Evolutionary conservation across 2,329 filamentous ascomycete genomes (phyloP).

Genomic region (Colletotrichum liriopes): DNA sequence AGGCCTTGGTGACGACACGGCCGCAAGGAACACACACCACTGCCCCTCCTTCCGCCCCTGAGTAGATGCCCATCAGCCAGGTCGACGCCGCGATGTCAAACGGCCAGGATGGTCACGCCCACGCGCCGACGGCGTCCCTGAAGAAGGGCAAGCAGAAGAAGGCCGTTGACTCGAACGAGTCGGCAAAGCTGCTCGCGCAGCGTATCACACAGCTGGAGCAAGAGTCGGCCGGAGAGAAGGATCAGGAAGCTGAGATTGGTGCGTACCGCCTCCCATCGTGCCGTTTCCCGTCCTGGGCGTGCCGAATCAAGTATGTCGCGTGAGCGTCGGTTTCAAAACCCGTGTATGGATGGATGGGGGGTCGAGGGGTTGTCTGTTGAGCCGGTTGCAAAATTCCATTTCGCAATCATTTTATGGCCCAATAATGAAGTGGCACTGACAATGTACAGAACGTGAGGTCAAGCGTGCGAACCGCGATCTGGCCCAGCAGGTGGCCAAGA

Average conservation of each 20-base stretch:
- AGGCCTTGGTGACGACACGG: conserved; percentile 33
- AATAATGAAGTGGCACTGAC: conserved; percentile 46
- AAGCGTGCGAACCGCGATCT: conserved; percentile 95
- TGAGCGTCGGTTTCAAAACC: conserved; percentile 29
- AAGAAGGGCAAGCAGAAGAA: conserved; percentile 93
- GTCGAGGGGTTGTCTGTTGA: conserved; percentile 5
- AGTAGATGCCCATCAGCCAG: conserved; percentile 58
- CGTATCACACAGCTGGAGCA: conserved; percentile 97
- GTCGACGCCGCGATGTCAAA: conserved; percentile 60
- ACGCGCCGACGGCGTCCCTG: conserved; percentile 61
- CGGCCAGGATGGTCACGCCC: conserved; percentile 58
- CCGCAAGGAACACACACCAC: conserved; percentile 19
- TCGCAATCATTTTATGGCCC: conserved; percentile 24
- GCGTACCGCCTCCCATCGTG: conserved; percentile 46
- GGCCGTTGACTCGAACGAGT: conserved; percentile 86
- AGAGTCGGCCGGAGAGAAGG: conserved; percentile 93
- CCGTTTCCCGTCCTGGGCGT: conserved; percentile 28
- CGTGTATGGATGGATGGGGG: conserved; percentile 3
- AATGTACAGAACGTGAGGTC: conserved; percentile 84
- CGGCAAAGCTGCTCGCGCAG: conserved; percentile 90
- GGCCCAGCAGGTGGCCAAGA: conserved; percentile 89
- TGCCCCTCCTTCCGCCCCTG: conserved; percentile 24
- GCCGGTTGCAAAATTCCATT: neutral
- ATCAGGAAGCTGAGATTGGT: conserved; percentile 97
- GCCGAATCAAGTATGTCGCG: conserved; percentile 39